Evolutionary conservation across 306 rosid species (phyloP).

Genomic region (Delonix regia): DNA sequence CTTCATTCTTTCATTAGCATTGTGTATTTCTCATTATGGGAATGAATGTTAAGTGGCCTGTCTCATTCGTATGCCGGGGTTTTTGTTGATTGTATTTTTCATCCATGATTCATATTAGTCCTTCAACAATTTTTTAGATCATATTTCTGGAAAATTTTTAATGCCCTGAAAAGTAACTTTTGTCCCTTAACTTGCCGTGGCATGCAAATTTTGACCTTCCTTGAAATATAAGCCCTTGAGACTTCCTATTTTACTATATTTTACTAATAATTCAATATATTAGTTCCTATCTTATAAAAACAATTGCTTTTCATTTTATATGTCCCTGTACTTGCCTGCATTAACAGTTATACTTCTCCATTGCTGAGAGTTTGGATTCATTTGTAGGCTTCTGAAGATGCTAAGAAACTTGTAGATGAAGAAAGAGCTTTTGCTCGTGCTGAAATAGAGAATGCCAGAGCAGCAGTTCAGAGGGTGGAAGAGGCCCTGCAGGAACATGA

Average conservation of each 20-base stretch:
- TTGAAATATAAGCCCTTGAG: background rate
- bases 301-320: conserved; percentile 1
- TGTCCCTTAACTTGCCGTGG: background rate
- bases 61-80: background rate
- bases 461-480: conserved; percentile 93
- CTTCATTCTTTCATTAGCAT: background rate
- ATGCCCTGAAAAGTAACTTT: background rate
- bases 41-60: background rate
- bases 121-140: background rate
- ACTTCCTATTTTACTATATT: background rate
- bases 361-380: conserved; percentile 33
- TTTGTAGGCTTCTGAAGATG: conserved; percentile 92
- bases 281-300: background rate
- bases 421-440: conserved; percentile 96
- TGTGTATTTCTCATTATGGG: background rate
- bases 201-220: background rate
- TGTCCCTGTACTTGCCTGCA: background rate
- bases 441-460: conserved; percentile 92
- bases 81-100: background rate
- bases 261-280: background rate
- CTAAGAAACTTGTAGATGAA: conserved; percentile 82
- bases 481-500: conserved; percentile 88
- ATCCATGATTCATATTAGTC: background rate
- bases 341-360: background rate
- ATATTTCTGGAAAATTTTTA: background rate